These are phyloP conservation scores for Apiospora koreana DNA, from an alignment of 2,329 filamentous ascomycete species.

Conservation along the genomic window DNA sequence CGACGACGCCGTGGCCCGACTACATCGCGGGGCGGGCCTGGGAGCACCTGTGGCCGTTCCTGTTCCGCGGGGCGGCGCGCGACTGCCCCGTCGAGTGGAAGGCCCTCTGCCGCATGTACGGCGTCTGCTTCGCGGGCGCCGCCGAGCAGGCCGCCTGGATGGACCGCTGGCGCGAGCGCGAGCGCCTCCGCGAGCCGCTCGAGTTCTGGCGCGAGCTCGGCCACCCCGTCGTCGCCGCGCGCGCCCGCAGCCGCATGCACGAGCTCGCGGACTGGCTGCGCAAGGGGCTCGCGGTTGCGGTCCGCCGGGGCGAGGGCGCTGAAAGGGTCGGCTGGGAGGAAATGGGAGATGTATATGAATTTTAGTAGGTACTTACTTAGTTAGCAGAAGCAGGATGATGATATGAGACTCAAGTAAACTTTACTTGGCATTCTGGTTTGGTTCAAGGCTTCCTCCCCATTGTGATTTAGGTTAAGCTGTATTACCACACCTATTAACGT, in stretches of 20 bases:
- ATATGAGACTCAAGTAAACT: neutral
- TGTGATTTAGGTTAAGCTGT: neutral
- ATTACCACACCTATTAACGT: neutral
- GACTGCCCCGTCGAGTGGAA: conserved; percentile 45
- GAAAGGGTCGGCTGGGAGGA: neutral
- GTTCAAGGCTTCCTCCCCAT: neutral
- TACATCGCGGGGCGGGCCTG: conserved; percentile 34
- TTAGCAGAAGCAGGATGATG: too few species aligned
- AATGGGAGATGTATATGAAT: neutral
- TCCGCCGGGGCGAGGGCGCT: conserved; percentile 8
- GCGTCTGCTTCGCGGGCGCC: conserved; percentile 31
- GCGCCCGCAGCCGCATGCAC: conserved; percentile 21
- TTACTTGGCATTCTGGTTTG: neutral
- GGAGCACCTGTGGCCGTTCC: conserved; percentile 37
- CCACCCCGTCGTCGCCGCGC: conserved; percentile 21
- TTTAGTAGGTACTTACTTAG: neutral
- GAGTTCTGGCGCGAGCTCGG: conserved; percentile 22
- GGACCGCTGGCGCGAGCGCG: conserved; percentile 23
- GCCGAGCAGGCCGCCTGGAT: conserved; percentile 18
- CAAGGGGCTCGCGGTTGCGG: neutral
- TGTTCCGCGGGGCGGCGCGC: conserved; percentile 35
- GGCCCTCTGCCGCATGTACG: conserved; percentile 35
- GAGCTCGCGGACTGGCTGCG: conserved; percentile 24
- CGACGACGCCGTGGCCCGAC: conserved; percentile 29
- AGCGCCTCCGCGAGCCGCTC: conserved; percentile 18